Percentiles rank a stretch among this genome's conserved stretches.
Conservation (phyloP, 805 yeast genomes). For the Lipomyces yamadae region DNA sequence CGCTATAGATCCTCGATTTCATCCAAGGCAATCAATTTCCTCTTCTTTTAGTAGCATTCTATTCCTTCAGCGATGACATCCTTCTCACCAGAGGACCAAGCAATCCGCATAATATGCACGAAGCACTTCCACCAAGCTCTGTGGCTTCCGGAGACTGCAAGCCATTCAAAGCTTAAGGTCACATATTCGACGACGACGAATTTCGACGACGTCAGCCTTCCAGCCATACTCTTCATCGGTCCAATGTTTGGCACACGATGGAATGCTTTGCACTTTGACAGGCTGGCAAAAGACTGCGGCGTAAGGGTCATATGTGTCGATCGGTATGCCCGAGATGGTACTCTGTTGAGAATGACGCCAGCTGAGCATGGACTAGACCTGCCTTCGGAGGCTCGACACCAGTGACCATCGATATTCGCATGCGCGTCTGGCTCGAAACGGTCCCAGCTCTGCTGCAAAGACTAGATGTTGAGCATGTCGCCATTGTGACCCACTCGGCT, state of each 20-base stretch:
- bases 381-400: background rate
- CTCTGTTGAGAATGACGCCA: background rate
- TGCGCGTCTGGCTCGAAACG: background rate
- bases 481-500: background rate
- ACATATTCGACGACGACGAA: background rate
- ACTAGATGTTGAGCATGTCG: background rate
- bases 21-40: too few relatives aligned
- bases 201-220: background rate
- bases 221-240: background rate
- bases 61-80: too few relatives aligned
- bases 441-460: background rate
- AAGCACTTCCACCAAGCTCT: too few relatives aligned
- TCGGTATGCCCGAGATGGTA: too few relatives aligned
- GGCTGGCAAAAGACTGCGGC: background rate
- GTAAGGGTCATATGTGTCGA: too few relatives aligned
- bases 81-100: too few relatives aligned
- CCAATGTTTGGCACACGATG: background rate
- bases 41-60: too few relatives aligned
- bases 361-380: background rate
- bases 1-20: too few relatives aligned
- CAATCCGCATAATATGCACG: too few relatives aligned
- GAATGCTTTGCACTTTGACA: background rate
- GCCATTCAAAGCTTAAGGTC: background rate
- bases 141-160: background rate
- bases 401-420: background rate